Base-by-base conservation (phyloP, 2,329 filamentous ascomycete species). In the Fusarium illudens region DNA sequence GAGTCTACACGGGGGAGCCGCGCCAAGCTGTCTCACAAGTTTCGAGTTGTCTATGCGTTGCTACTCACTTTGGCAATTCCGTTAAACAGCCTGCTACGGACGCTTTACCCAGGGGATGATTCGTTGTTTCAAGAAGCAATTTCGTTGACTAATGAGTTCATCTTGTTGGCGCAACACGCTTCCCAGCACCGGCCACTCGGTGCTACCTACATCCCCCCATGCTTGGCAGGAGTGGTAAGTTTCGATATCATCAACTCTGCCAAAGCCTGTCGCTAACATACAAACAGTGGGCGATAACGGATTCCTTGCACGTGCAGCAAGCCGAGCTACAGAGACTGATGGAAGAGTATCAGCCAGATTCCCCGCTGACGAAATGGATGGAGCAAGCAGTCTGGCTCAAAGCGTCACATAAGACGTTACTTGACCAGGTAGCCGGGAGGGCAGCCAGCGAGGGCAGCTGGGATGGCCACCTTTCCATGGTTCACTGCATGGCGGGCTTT, bases 281-380 rank as follows among this genome's bases (percentile, higher is more conserved):
- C 20, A 6, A 2, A 12, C 4, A 57, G 62, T 58, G 59, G 62
- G 62, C 52, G 1, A 63, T 25, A 6, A 19, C 46, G 1, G 42
- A 55, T 20, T 20, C 20, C 1, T 34, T 57, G 7, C 2, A 22
- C 4, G 1, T 17, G 3, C 56, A 53, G 1, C 15, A 19, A 4
- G n/a, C 10, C 2, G 48, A 60, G 0, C 30, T 66, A 0, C 17
- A 30, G 5, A 3, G 3, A 1, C 4, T 66, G 12, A 30, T 66
- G 29, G 11, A 10, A 3, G 51, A 58, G 3, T 66, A 66, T 9
- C 63, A 66, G 22, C n/a, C n/a, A 0, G 63, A 65, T 6, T 66
- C 46, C 10, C 30, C 39, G 2, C 51, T 52, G 0, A 29, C 44
- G 3, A 54, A 33, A 1, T 66, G 61, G 61, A 60, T 65, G 32